Percentiles rank a stretch among this genome's conserved stretches.
Conservation (phyloP, 306 rosid genomes). For the Herpetospermum pedunculosum region DNA sequence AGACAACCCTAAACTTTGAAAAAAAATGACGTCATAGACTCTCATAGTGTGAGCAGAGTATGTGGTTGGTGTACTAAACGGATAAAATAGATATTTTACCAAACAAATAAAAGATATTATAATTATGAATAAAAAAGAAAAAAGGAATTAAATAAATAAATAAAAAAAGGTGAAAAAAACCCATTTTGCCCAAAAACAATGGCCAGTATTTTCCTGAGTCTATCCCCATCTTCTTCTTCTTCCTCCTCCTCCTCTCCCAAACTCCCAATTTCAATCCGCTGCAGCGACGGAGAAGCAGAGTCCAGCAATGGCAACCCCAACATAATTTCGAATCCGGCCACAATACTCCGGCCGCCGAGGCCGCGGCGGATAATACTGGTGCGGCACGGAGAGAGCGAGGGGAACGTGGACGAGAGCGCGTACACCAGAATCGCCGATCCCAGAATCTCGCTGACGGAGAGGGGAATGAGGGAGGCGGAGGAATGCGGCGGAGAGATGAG, state of each 20-base stretch:
- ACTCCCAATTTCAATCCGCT: not conserved
- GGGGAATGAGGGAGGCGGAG: constrained; percentile 48
- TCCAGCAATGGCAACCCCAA: no score
- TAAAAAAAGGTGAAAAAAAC: no score
- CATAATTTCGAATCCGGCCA: no score
- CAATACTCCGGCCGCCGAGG: constrained; percentile 57
- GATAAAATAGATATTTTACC: not conserved
- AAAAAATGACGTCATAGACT: no score
- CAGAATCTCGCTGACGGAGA: constrained; percentile 44
- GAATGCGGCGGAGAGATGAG: constrained; percentile 42
- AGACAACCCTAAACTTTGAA: no score
- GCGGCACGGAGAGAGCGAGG: constrained; percentile 78
- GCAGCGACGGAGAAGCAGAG: not conserved
- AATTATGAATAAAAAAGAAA: no score
- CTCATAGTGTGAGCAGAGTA: no score
- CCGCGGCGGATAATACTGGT: constrained; percentile 81
- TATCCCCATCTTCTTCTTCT: no score
- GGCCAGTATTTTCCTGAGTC: not conserved
- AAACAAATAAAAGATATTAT: no score
- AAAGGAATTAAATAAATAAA: no score
- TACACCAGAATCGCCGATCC: constrained; percentile 70
- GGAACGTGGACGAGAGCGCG: constrained; percentile 59
- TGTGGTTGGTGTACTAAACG: no score
- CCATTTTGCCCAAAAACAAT: not conserved
- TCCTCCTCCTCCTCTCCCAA: no score